A percentile compares a stretch with the other conserved stretches of the same genome.
These are phyloP conservation scores for Yamadazyma kanchanaburiensis DNA, from an alignment of 1,139 yeast genomes.

Conservation along the genomic window DNA sequence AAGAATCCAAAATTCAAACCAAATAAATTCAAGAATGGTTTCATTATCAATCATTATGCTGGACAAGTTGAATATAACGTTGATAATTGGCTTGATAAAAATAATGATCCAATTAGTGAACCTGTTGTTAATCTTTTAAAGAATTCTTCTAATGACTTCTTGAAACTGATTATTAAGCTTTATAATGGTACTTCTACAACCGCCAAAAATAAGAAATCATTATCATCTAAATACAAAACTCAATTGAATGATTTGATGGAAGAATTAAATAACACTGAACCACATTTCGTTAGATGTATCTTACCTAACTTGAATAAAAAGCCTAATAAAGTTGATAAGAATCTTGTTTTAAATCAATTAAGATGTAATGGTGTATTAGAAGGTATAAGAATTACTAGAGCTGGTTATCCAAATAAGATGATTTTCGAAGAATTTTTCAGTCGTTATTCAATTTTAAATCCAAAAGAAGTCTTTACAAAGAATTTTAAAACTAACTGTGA, in stretches of 20 bases:
- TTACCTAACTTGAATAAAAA: slow-evolving; percentile 79
- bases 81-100: slow-evolving; percentile 92
- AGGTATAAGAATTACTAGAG: slow-evolving; percentile 94
- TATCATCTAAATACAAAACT: slow-evolving; percentile 82
- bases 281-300: slow-evolving; percentile 96
- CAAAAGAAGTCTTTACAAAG: slow-evolving; percentile 44
- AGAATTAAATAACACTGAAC: slow-evolving; percentile 78
- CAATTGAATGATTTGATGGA: slow-evolving; percentile 72
- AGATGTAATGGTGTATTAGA: slow-evolving; percentile 97
- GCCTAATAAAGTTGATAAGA: slow-evolving; percentile 70
- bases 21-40: slow-evolving; percentile 67
- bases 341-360: slow-evolving; percentile 79
- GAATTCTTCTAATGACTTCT: slow-evolving; percentile 52
- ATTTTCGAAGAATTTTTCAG: slow-evolving; percentile 75
- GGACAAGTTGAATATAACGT: slow-evolving; percentile 92
- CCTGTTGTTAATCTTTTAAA: slow-evolving; percentile 59
- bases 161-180: slow-evolving; percentile 15
- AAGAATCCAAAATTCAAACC: slow-evolving; percentile 61
- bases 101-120: slow-evolving; percentile 89
- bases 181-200: slow-evolving; percentile 27
- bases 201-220: slow-evolving; percentile 50
- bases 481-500: slow-evolving; percentile 64
- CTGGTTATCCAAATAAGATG: slow-evolving; percentile 94
- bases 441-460: slow-evolving; percentile 67
- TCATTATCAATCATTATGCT: slow-evolving; percentile 87